phyloP scores from a whole-genome alignment of 208 protist species.

The Crithidia acanthocephali region DNA sequence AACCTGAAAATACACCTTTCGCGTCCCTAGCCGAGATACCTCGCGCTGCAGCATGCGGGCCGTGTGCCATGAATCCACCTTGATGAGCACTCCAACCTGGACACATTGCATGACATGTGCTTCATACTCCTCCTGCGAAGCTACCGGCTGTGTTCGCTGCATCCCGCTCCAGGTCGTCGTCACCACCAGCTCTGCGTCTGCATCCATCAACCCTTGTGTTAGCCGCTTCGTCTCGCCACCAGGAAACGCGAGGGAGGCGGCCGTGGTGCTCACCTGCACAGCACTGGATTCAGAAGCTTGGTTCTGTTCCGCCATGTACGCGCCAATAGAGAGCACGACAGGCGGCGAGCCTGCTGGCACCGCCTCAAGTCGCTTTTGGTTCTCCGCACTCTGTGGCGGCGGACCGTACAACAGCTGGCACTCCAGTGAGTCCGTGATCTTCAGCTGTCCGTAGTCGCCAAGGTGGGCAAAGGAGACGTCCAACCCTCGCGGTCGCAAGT shows the following conservation, averaged over 20 bases:
- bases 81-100: slow-evolving; percentile 86
- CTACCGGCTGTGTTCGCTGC: slow-evolving; percentile 42
- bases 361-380: slow-evolving; percentile 14
- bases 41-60: slow-evolving; percentile 82
- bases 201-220: slow-evolving; percentile 38
- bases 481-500: slow-evolving; percentile 79
- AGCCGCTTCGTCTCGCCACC: slow-evolving; percentile 37
- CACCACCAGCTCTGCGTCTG: slow-evolving; percentile 36
- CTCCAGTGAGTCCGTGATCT: slow-evolving; percentile 59
- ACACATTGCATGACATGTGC: slow-evolving; percentile 61
- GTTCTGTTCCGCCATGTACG: slow-evolving; percentile 42
- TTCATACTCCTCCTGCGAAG: slow-evolving; percentile 68
- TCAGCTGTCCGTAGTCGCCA: slow-evolving; percentile 88
- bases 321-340: slow-evolving; percentile 32
- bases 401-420: slow-evolving; percentile 84
- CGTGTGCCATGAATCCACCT: slow-evolving; percentile 90
- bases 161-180: slow-evolving; percentile 56
- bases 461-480: slow-evolving; percentile 81
- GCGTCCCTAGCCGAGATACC: slow-evolving; percentile 63
- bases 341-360: slow-evolving; percentile 11
- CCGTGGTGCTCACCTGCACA: slow-evolving; percentile 10
- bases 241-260: slow-evolving; percentile 21
- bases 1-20: slow-evolving; percentile 73
- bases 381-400: slow-evolving; percentile 11
- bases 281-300: slow-evolving; percentile 30